Conservation (phyloP, 352 stramenopile genomes). For the Globisporangium paroecandrum region DNA sequence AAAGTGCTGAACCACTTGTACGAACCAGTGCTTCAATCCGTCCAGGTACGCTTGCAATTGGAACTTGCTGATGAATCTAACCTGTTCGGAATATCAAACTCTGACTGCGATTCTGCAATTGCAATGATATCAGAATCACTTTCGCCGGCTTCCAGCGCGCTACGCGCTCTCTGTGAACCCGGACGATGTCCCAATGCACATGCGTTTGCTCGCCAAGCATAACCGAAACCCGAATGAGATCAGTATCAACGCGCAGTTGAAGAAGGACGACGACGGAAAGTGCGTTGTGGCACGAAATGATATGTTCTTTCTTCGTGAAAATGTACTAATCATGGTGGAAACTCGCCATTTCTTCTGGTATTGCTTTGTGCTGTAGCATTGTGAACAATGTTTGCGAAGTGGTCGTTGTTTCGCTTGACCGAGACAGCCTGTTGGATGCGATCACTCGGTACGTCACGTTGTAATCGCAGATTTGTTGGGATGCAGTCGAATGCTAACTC, state of each 20-base stretch:
- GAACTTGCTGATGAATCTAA: background rate
- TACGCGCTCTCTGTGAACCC: slow-evolving; percentile 84
- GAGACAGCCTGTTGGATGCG: slow-evolving; percentile 75
- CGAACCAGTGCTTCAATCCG: slow-evolving; percentile 78
- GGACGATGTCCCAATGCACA: slow-evolving; percentile 85
- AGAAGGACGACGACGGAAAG: slow-evolving; percentile 87
- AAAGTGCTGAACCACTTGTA: slow-evolving; percentile 87
- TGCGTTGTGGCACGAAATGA: slow-evolving; percentile 27
- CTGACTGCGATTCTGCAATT: background rate
- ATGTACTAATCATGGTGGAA: background rate
- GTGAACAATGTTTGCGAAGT: slow-evolving; percentile 79
- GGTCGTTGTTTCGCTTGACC: slow-evolving; percentile 73
- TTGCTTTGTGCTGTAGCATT: slow-evolving; percentile 31
- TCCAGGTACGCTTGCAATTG: slow-evolving; percentile 31
- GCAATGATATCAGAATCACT: slow-evolving; percentile 45
- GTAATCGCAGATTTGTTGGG: background rate
- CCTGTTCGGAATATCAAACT: background rate
- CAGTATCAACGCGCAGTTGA: slow-evolving; percentile 76
- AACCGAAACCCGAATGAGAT: slow-evolving; percentile 79
- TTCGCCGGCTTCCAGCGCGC: slow-evolving; percentile 70
- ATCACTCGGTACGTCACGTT: slow-evolving; percentile 45
- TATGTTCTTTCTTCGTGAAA: background rate
- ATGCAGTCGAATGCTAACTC: background rate
- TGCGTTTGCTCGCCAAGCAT: slow-evolving; percentile 79
- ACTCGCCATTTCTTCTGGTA: background rate